Percentiles rank a stretch among this genome's conserved stretches.
Evolutionary conservation across 768 basidiomycete genomes (phyloP).

Genomic region (Termitomyces heimii): DNA sequence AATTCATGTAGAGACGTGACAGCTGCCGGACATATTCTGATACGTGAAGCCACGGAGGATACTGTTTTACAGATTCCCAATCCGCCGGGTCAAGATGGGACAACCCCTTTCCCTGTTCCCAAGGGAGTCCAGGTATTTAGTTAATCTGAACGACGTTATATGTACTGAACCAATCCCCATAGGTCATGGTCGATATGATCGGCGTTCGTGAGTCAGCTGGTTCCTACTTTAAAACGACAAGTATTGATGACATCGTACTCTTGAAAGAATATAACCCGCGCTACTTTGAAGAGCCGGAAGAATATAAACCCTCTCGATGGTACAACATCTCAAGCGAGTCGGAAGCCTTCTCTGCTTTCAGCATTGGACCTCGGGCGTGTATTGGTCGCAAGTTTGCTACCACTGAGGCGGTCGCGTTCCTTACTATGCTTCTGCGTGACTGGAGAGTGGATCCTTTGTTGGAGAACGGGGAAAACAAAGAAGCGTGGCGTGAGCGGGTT

Average conservation of each 20-base stretch:
- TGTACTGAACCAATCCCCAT: not conserved
- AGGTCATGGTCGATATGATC: constrained; percentile 42
- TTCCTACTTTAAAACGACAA: not conserved
- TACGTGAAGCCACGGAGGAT: constrained; percentile 38
- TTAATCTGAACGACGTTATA: not conserved
- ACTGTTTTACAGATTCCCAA: constrained; percentile 35
- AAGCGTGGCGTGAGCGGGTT: constrained; percentile 30
- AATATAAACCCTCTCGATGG: constrained; percentile 48
- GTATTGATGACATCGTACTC: not conserved
- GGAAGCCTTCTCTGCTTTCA: constrained; percentile 41
- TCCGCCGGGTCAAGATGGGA: constrained; percentile 33
- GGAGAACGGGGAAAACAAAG: constrained; percentile 29
- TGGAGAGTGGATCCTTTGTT: constrained; percentile 47
- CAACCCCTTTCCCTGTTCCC: constrained; percentile 25
- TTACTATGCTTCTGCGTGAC: constrained; percentile 45
- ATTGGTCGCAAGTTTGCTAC: constrained; percentile 52
- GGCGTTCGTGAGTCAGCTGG: constrained; percentile 36
- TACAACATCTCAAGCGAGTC: constrained; percentile 34
- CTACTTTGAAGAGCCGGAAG: constrained; percentile 42
- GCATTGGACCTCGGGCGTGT: constrained; percentile 47
- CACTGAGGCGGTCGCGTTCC: constrained; percentile 46
- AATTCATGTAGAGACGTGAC: not conserved
- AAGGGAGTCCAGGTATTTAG: constrained; percentile 31
- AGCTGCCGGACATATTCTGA: constrained; percentile 36
- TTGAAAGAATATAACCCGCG: constrained; percentile 43